Evolutionary conservation across 2,329 filamentous ascomycete genomes (phyloP).

Genomic region (Fusarium poae): DNA sequence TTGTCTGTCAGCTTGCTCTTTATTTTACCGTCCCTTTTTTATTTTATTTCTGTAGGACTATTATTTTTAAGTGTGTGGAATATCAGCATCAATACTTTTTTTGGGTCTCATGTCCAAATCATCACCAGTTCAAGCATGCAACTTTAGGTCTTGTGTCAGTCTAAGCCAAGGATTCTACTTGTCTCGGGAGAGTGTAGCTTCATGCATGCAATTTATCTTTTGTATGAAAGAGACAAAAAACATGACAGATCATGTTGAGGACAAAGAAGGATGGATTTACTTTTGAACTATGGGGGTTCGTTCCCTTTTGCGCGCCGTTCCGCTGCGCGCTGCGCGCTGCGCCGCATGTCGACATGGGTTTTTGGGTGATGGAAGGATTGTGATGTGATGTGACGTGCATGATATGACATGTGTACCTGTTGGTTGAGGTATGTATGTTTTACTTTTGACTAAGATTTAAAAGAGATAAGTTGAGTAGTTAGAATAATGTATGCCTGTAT

Average conservation of each 20-base stretch:
- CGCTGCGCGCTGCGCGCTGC: slow-evolving; percentile 30
- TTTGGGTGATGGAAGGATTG: background rate
- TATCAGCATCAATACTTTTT: slow-evolving; percentile 22
- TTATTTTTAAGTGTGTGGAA: slow-evolving; percentile 3
- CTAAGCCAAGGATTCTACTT: background rate
- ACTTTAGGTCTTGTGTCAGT: background rate
- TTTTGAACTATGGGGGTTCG: too few relatives aligned
- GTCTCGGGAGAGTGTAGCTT: slow-evolving; percentile 2
- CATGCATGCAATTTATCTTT: slow-evolving; percentile 1
- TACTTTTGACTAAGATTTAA: background rate
- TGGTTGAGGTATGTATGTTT: background rate
- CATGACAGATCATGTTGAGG: background rate
- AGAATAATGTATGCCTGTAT: background rate
- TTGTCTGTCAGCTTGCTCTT: slow-evolving; percentile 7
- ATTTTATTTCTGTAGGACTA: background rate
- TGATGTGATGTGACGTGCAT: slow-evolving; percentile 1
- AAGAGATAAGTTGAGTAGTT: background rate
- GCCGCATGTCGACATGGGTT: slow-evolving; percentile 19
- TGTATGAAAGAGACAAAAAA: background rate
- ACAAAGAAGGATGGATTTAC: too few relatives aligned
- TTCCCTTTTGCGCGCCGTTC: slow-evolving; percentile 30
- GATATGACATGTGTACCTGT: slow-evolving; percentile 5
- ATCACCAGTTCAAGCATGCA: too few relatives aligned
- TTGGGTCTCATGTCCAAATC: background rate
- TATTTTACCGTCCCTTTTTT: background rate